Evolutionary conservation across 768 basidiomycete genomes (phyloP), one percentile per base, ranked within the genome.

Genomic region (Kwoniella botswanensis): DNA sequence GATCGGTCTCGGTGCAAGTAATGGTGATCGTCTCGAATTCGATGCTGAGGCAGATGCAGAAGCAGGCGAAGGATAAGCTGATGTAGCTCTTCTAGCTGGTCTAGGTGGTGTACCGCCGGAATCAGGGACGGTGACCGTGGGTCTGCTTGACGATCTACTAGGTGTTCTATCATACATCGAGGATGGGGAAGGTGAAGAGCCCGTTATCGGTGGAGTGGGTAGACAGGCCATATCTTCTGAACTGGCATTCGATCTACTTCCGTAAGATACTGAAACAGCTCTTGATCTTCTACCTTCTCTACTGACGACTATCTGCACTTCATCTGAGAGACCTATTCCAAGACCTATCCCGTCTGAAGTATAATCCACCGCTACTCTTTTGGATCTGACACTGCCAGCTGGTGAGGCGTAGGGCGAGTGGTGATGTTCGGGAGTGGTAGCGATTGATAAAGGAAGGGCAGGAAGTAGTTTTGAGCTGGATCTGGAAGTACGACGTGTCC

Each of bases 291-390:
- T 63, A 17, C 42, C 71, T 54, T 73, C 72, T 26, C 68, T 56
- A 61, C 57, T 67, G 41, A 74, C 52, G 18, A 68, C 61, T 26
- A 71, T 74, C 43, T 71, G 70, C 18, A 71, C 70, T 7, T 69
- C 56, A 11, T 74, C 70, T 3, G 29, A 52, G 10, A 67, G 26
- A 56, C 55, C 55, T 54, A 65, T 43, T 9, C 64, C 65, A n/a
- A 61, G 59, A 61, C 52, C 63, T 3, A 50, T 46, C 41, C 24
- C 53, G 5, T 43, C 26, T n/a, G 55, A 17, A 43, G 65, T 63
- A 42, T 62, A 71, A 29, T 71, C 44, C 3, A 71, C 59, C 4
- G 65, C 60, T 7, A 52, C 44, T 7, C 70, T 44, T 55, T 67
- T 67, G 7, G 57, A 57, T 41, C 61, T 54, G 7, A n/a, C 15